A percentile compares a stretch with the other conserved stretches of the same genome.
Evolutionary conservation across 164 flowering plant species (phyloP).

Genomic region (Vitis vinifera): ASM3070453v1 NC_081811.1:24761501-24762000

Average conservation of each 20-base stretch:
- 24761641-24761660: constrained; percentile 36
- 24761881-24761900: constrained; percentile 28
- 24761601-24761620: constrained; percentile 35
- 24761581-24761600: constrained; percentile 31
- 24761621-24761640: constrained; percentile 31
- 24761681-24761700: constrained; percentile 39
- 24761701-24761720: constrained; percentile 33
- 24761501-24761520: no score
- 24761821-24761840: constrained; percentile 37
- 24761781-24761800: constrained; percentile 42
- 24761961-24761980: constrained; percentile 44
- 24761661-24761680: constrained; percentile 32
- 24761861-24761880: constrained; percentile 35
- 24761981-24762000: constrained; percentile 46
- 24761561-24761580: constrained; percentile 4
- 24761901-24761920: constrained; percentile 29
- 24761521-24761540: no score
- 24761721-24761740: constrained; percentile 37
- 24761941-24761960: constrained; percentile 39
- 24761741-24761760: constrained; percentile 39
- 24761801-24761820: constrained; percentile 33
- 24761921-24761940: constrained; percentile 49
- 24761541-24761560: background rate
- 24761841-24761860: constrained; percentile 38
- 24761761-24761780: constrained; percentile 29